Evolutionary conservation across 805 yeast species (phyloP).

Genomic region (Komagataella pseudopastoris): DNA sequence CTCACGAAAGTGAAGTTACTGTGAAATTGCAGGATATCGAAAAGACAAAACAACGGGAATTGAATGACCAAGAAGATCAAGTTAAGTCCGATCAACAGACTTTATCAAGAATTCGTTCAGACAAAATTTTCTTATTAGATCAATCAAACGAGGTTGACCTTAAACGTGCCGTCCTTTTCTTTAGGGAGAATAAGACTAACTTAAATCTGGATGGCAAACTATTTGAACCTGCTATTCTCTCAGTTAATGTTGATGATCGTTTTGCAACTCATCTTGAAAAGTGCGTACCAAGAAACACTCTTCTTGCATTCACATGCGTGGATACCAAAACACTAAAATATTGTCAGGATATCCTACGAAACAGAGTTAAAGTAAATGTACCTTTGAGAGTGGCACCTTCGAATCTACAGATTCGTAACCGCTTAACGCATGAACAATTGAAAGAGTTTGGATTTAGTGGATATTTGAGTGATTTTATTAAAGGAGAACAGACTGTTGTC

Average conservation of each 20-base stretch:
- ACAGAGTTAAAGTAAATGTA: constrained; percentile 26
- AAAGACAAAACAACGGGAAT: constrained; percentile 1
- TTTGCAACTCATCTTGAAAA: constrained; percentile 46
- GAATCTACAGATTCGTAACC: constrained; percentile 4
- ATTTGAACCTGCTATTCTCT: constrained; percentile 64
- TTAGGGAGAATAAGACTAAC: constrained; percentile 23
- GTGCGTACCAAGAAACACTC: constrained; percentile 36
- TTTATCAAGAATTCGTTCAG: neutral
- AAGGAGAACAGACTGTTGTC: constrained; percentile 63
- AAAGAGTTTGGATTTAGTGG: constrained; percentile 63
- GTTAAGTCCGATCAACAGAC: constrained; percentile 2
- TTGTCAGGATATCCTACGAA: constrained; percentile 28
- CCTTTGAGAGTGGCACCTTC: constrained; percentile 37
- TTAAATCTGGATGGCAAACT: constrained; percentile 24
- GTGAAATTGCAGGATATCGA: neutral
- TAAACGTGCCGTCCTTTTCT: constrained; percentile 20
- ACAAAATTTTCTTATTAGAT: neutral
- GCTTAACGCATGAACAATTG: constrained; percentile 19
- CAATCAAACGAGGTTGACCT: neutral
- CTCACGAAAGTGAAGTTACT: constrained; percentile 7
- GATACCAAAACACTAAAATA: constrained; percentile 33
- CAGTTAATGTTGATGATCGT: constrained; percentile 39
- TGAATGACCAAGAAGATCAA: constrained; percentile 7
- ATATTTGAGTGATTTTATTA: constrained; percentile 52
- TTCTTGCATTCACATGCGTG: constrained; percentile 51